Conservation (phyloP, 1,284 basidiomycete species). For the Boletus subluridellus region DNA sequence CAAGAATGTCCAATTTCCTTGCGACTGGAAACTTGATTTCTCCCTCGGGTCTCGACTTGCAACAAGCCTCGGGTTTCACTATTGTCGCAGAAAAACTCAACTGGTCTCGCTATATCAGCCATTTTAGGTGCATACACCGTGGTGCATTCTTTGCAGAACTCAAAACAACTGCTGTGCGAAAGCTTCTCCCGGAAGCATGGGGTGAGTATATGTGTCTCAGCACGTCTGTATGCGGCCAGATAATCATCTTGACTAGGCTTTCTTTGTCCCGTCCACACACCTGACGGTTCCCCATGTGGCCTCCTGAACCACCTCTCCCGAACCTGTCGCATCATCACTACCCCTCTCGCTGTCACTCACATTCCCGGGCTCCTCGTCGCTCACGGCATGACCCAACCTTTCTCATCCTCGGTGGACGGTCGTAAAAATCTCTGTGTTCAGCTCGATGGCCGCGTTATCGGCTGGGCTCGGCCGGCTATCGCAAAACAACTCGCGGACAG, state of each 20-base stretch:
- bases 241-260: constrained; percentile 59
- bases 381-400: constrained; percentile 94
- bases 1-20: constrained; percentile 89
- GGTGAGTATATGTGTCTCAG: constrained; percentile 47
- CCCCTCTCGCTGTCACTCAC: constrained; percentile 71
- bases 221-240: constrained; percentile 2
- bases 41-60: constrained; percentile 92
- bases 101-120: constrained; percentile 97
- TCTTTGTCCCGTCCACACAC: constrained; percentile 98
- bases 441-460: constrained; percentile 91
- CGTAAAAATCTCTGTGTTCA: constrained; percentile 84
- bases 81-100: constrained; percentile 99
- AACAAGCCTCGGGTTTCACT: constrained; percentile 96
- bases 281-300: constrained; percentile 97
- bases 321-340: constrained; percentile 88
- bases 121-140: constrained; percentile 98
- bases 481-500: constrained; percentile 79
- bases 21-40: constrained; percentile 97
- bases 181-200: constrained; percentile 97
- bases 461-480: constrained; percentile 83
- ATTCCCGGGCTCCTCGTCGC: constrained; percentile 81
- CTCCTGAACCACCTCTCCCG: constrained; percentile 96
- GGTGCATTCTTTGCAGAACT: constrained; percentile 99
- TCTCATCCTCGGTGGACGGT: constrained; percentile 77
- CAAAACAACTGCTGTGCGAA: constrained; percentile 97